Evolutionary conservation across 176 grass and related monocot species (phyloP), one percentile per base, ranked within the genome.

Genomic region (Carex parvula): DNA sequence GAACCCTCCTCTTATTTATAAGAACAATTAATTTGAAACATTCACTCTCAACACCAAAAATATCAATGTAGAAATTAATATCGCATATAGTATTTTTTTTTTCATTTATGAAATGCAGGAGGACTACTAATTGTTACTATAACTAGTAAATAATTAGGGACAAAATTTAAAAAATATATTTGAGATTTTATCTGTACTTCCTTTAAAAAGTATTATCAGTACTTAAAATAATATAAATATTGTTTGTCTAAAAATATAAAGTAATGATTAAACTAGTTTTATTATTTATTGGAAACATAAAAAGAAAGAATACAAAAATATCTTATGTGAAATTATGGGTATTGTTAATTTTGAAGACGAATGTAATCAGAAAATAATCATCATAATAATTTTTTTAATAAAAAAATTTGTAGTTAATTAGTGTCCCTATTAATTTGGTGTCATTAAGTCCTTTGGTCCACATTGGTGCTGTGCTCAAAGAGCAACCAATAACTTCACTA

Each of bases 401-500:
- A 55, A 76, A 24, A 30, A 3, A 8, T 32, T 7, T 3, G 29
- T 53, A 74, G 26, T 22, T 24, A 24, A 24, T 24, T 74, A 74
- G 44, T 22, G 26, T 65, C 12, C 1, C 15, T 64, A 39, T 39
- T 39, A 39, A 30, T 67, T 70, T 70, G 35, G 15, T 18, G 5
- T 4, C 15, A 6, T 30, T 4, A 14, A 33, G 3, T 9, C 0
- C 48, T 55, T 77, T 30, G 73, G 73, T 77, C 24, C 50, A 77
- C 24, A 56, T 54, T 77, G 21, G 22, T n/a, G 6, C 58, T 37
- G 39, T 83, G 41, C 57, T 83, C 80, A 15, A 65, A 52, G 80
- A 50, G 80, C 80, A 83, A 53, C 61, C 80, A 46, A 65, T 16
- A 50, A 42, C 21, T 82, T 33, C 14, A 65, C 41, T 83, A 2